These are phyloP conservation scores for Citrus reticulata DNA, from an alignment of 345 rosid genomes.

Conservation along the genomic window DNA sequence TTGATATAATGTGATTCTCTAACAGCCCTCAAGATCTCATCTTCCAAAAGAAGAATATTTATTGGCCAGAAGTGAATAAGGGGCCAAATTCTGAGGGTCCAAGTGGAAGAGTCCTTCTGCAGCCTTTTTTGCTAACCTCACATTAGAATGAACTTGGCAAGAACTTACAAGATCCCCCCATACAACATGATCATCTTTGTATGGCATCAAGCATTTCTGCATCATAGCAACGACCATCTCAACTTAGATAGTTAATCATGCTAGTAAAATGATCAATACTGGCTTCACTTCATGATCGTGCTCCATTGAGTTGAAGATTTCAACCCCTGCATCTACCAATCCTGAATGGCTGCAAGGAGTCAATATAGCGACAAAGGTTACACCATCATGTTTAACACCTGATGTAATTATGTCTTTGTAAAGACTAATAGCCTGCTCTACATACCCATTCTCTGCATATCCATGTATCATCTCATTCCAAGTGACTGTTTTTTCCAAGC, in stretches of 20 bases:
- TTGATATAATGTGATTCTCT: constrained; percentile 48
- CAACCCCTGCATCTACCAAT: constrained; percentile 49
- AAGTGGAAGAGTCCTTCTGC: constrained; percentile 56
- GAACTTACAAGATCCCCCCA: constrained; percentile 85
- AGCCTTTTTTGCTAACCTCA: constrained; percentile 55
- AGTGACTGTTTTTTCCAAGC: constrained; percentile 45
- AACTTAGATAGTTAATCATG: constrained; percentile 11
- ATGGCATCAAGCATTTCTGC: constrained; percentile 8
- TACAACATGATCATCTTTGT: constrained; percentile 48
- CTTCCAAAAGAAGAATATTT: constrained; percentile 61
- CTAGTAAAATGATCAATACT: constrained; percentile 57
- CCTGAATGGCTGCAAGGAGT: constrained; percentile 83
- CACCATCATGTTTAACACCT: constrained; percentile 43
- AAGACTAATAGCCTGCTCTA: constrained; percentile 53
- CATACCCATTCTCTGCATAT: constrained; percentile 67
- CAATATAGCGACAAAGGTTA: constrained; percentile 66
- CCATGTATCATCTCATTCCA: constrained; percentile 94
- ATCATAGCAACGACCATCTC: no score
- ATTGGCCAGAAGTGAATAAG: constrained; percentile 55
- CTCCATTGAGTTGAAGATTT: constrained; percentile 62
- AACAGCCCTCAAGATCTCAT: constrained; percentile 54
- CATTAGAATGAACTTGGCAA: constrained; percentile 64
- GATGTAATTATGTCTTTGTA: constrained; percentile 45
- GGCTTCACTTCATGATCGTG: constrained; percentile 50
- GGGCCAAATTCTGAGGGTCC: constrained; percentile 54